phyloP scores from a whole-genome alignment of 352 stramenopile species.

The Pythium sp. region DNA sequence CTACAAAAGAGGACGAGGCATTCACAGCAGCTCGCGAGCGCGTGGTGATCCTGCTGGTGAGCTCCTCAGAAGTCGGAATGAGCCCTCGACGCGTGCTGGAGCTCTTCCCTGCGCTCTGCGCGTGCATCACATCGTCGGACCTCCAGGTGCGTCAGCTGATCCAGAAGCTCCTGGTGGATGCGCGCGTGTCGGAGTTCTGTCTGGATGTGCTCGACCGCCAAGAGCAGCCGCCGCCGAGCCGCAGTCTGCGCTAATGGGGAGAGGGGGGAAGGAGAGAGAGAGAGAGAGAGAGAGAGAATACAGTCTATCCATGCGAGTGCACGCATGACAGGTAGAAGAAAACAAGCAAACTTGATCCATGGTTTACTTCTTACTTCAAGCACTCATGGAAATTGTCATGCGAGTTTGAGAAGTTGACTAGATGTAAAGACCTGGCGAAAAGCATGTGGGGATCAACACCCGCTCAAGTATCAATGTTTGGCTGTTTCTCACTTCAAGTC shows the following conservation, averaged over 20 bases:
- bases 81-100: constrained; percentile 56
- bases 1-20: not conserved
- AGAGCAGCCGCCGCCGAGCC: not conserved
- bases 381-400: not conserved
- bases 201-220: constrained; percentile 34
- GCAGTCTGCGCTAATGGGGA: not conserved
- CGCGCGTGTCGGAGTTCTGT: constrained; percentile 52
- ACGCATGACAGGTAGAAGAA: not conserved
- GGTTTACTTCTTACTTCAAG: not conserved
- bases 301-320: not conserved
- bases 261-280: too few relatives aligned
- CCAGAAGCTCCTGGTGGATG: constrained; percentile 60
- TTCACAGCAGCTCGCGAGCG: constrained; percentile 46
- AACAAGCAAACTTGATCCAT: not conserved
- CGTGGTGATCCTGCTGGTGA: constrained; percentile 69
- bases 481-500: not conserved
- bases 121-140: constrained; percentile 69
- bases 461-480: not conserved
- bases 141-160: constrained; percentile 64
- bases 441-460: not conserved
- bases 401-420: not conserved
- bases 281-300: not conserved
- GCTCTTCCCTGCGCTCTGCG: constrained; percentile 76
- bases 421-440: not conserved
- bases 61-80: constrained; percentile 48